These are phyloP conservation scores for Bryoerythrophyllum caledonicum DNA, from an alignment of 225 moss, liverwort and hornwort genomes.

Conservation along the genomic window DNA sequence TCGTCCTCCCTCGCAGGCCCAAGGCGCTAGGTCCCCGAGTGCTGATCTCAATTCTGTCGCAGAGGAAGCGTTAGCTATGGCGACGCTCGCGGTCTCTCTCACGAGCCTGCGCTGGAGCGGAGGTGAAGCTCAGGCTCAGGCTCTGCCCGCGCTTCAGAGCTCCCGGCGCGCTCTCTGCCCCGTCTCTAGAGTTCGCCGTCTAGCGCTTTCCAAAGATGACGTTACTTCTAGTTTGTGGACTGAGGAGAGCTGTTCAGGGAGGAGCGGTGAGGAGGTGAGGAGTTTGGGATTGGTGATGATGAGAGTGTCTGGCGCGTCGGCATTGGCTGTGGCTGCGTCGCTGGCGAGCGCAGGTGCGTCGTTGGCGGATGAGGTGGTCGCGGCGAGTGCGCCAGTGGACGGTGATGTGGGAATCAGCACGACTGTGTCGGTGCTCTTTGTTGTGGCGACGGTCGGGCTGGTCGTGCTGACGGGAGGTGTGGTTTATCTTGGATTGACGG, in stretches of 20 bases:
- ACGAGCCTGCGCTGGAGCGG: constrained; percentile 10
- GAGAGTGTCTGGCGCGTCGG: constrained; percentile 9
- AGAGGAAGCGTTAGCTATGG: constrained; percentile 37
- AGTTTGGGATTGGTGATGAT: background rate
- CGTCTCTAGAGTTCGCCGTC: background rate
- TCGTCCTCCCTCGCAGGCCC: background rate
- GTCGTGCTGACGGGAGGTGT: constrained; percentile 44
- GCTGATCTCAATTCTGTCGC: background rate
- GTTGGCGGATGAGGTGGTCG: constrained; percentile 39
- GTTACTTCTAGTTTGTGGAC: background rate
- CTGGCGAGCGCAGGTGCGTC: constrained; percentile 29
- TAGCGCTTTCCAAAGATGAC: constrained; percentile 1
- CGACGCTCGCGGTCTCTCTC: constrained; percentile 27
- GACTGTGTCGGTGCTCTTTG: constrained; percentile 43
- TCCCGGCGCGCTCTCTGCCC: background rate
- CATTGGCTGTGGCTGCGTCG: constrained; percentile 22
- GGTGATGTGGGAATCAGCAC: constrained; percentile 41
- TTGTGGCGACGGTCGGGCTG: constrained; percentile 40
- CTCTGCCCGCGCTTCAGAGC: constrained; percentile 1
- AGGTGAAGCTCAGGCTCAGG: background rate
- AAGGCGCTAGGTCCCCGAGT: background rate
- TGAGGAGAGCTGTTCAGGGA: constrained; percentile 24
- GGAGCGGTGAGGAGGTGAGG: constrained; percentile 18
- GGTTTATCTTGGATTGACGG: constrained; percentile 40
- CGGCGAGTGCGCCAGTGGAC: constrained; percentile 16